phyloP scores from a whole-genome alignment of 2,329 filamentous ascomycete species.

The Aspergillus piperis region DNA sequence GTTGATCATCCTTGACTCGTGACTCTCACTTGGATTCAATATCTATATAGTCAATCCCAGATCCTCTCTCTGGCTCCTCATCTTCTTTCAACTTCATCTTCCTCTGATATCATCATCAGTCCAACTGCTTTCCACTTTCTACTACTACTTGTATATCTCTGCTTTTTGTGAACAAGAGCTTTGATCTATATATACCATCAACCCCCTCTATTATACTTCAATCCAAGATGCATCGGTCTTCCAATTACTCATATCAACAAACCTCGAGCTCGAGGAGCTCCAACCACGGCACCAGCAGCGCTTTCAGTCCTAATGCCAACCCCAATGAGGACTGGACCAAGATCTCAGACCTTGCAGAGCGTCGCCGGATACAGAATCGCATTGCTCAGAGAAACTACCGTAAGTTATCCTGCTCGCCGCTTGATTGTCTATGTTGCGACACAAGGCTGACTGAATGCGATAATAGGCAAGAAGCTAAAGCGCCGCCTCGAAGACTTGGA shows the following conservation, averaged over 20 bases:
- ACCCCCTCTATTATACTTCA: neutral
- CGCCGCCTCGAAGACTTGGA: conserved; percentile 66
- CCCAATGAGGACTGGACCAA: conserved; percentile 99
- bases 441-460: conserved; percentile 4
- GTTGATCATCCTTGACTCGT: conserved; percentile 13
- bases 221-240: conserved; percentile 36
- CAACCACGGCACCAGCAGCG: conserved; percentile 81
- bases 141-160: neutral
- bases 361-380: conserved; percentile 91
- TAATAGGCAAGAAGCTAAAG: conserved; percentile 66
- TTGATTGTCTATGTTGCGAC: neutral
- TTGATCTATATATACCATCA: neutral
- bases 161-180: neutral
- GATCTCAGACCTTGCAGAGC: conserved; percentile 94
- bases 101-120: neutral
- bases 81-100: conserved; percentile 9
- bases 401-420: conserved; percentile 50
- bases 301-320: conserved; percentile 91
- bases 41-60: conserved; percentile 31
- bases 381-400: conserved; percentile 98
- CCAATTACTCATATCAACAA: conserved; percentile 29
- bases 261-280: conserved; percentile 62
- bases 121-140: neutral
- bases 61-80: conserved; percentile 14
- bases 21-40: conserved; percentile 6